Evolutionary conservation across 2,329 filamentous ascomycete species (phyloP).

Genomic region (Curvularia sp.): DNA sequence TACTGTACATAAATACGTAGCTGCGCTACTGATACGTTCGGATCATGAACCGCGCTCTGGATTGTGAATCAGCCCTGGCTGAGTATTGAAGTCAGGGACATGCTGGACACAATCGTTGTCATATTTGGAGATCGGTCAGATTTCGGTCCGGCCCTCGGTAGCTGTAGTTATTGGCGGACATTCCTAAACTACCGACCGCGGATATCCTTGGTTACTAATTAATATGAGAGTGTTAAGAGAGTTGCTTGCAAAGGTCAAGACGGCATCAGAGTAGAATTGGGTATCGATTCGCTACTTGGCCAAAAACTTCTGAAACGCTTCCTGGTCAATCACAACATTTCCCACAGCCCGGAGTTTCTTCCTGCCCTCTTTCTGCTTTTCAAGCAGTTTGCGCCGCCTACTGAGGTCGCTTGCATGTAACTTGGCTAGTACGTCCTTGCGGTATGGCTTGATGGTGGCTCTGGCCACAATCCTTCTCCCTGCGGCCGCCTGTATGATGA

Average conservation of each 20-base stretch:
- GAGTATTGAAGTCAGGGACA: not conserved
- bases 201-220: not conserved
- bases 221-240: not conserved
- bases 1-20: not conserved
- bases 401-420: conserved; percentile 89
- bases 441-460: conserved; percentile 94
- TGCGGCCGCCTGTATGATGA: conserved; percentile 90
- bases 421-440: conserved; percentile 93
- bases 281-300: conserved; percentile 63
- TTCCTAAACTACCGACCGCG: not conserved
- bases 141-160: not conserved
- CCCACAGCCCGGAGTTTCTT: conserved; percentile 84
- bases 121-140: not conserved
- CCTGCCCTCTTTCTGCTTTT: conserved; percentile 95
- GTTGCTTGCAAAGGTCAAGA: not conserved
- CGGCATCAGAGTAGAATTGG: conserved; percentile 3
- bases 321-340: conserved; percentile 95
- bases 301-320: conserved; percentile 93
- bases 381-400: conserved; percentile 82
- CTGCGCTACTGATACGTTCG: not conserved
- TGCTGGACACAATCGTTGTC: not conserved
- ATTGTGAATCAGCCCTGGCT: not conserved
- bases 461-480: conserved; percentile 84
- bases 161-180: not conserved
- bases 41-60: not conserved